These are phyloP conservation scores for Adansonia madagascariensis DNA, from an alignment of 441 rosid species.

Conservation along the genomic window DNA sequence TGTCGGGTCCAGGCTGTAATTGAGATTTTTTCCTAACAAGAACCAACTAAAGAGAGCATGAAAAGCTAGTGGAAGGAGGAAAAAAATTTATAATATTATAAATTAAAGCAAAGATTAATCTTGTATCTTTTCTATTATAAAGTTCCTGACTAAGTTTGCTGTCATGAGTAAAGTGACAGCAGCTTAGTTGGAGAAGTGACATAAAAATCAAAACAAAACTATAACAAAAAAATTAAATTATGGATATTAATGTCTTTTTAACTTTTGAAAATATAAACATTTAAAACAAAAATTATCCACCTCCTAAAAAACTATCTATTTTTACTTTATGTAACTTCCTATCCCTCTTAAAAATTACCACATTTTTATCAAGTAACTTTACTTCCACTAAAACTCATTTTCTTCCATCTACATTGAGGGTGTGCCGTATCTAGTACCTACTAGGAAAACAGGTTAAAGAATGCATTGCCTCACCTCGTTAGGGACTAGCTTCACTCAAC, in stretches of 20 bases:
- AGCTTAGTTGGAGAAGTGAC: background rate
- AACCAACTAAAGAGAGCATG: conserved; percentile 17
- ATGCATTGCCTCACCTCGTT: background rate
- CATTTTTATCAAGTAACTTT: conserved; percentile 16
- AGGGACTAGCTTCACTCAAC: conserved; percentile 5
- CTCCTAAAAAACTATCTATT: conserved; percentile 4
- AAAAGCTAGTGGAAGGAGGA: conserved; percentile 10
- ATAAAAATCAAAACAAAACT: background rate
- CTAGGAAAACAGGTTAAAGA: background rate
- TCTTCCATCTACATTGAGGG: background rate
- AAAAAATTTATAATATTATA: background rate
- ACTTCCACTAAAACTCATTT: background rate
- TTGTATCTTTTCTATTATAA: background rate
- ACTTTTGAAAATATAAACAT: background rate
- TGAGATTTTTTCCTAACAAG: conserved; percentile 13
- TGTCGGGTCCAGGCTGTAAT: conserved; percentile 10
- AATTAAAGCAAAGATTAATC: conserved; percentile 14
- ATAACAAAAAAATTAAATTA: background rate
- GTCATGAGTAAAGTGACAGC: background rate
- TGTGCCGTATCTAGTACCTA: background rate
- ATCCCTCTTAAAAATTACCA: background rate
- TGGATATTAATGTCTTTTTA: background rate
- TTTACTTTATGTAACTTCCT: background rate
- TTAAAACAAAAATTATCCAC: background rate
- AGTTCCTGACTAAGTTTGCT: conserved; percentile 11